Evolutionary conservation across 2,329 filamentous ascomycete genomes (phyloP).

Genomic region (Diaporthe sp.): DNA sequence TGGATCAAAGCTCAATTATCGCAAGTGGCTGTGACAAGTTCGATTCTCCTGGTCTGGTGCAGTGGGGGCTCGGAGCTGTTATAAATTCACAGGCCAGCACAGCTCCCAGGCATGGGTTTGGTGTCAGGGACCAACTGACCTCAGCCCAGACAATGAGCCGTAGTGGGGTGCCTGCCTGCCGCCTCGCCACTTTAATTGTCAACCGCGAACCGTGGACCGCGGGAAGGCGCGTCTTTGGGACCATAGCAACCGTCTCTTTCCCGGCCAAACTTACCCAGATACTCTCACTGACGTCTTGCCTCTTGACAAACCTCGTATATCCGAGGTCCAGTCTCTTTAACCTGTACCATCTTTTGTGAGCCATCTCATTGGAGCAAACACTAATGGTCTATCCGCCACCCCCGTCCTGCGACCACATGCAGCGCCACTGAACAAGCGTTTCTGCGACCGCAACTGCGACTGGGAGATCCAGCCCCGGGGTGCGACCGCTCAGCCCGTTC

Average conservation of each 20-base stretch:
- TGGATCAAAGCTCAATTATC: background rate
- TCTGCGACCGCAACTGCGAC: background rate
- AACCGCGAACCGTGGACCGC: constrained; percentile 2
- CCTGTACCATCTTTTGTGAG: background rate
- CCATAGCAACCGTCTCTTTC: constrained; percentile 4
- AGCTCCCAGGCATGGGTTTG: constrained; percentile 4
- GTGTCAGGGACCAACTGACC: background rate
- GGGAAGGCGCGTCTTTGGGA: constrained; percentile 13
- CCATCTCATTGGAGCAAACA: background rate
- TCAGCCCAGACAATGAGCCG: background rate
- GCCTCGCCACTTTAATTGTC: constrained; percentile 12
- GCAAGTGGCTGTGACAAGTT: background rate
- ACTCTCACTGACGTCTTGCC: background rate
- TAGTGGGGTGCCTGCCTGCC: constrained; percentile 19
- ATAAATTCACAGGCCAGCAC: background rate
- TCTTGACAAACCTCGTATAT: background rate
- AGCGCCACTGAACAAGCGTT: constrained; percentile 25
- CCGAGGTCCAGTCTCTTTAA: background rate
- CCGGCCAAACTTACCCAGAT: background rate
- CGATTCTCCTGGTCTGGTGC: background rate
- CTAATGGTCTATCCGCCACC: background rate
- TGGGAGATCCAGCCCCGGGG: constrained; percentile 1
- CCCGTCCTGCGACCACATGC: constrained; percentile 10
- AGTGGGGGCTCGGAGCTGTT: background rate
- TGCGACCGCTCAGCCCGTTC: background rate